Percentiles rank a stretch among this genome's conserved stretches.
Conservation (phyloP, 148 eudicot species). For the Amaranthus cruentus region DNA sequence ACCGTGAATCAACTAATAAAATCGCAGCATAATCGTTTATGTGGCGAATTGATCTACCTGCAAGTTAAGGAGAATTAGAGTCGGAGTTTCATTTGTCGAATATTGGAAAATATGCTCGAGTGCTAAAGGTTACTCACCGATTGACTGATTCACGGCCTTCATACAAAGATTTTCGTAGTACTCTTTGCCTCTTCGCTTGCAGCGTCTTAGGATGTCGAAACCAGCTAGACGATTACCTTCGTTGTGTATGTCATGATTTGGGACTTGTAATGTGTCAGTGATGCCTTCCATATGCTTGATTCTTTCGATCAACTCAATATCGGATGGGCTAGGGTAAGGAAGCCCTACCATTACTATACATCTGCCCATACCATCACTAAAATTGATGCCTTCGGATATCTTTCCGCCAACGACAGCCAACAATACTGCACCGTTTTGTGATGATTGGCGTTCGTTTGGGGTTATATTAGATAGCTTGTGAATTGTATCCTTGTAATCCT, state of each 20-base stretch:
- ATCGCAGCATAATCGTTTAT: constrained; percentile 86
- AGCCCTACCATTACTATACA: constrained; percentile 94
- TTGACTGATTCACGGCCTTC: constrained; percentile 99
- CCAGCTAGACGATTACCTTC: constrained; percentile 52
- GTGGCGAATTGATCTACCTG: constrained; percentile 93
- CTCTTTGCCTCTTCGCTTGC: constrained; percentile 78
- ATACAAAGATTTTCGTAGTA: constrained; percentile 96
- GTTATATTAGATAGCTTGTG: constrained; percentile 27
- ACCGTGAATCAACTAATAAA: constrained; percentile 78
- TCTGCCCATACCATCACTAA: constrained; percentile 93
- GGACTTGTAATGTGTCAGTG: constrained; percentile 16
- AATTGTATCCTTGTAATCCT: constrained; percentile 71
- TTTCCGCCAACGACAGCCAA: constrained; percentile 96
- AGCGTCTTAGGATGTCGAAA: constrained; percentile 64
- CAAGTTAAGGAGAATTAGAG: constrained; percentile 8
- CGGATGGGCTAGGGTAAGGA: constrained; percentile 93
- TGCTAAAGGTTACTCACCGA: constrained; percentile 45
- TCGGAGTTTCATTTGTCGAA: neutral
- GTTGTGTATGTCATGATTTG: constrained; percentile 19
- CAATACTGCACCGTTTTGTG: constrained; percentile 70
- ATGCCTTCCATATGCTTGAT: constrained; percentile 87
- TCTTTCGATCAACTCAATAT: constrained; percentile 76
- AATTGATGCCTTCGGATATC: constrained; percentile 95
- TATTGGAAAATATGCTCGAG: neutral
- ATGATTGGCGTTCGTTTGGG: constrained; percentile 24